Percentiles rank a stretch among this genome's conserved stretches.
Evolutionary conservation across 352 stramenopile species (phyloP).

Genomic region (Globisporangium cederbergense): DNA sequence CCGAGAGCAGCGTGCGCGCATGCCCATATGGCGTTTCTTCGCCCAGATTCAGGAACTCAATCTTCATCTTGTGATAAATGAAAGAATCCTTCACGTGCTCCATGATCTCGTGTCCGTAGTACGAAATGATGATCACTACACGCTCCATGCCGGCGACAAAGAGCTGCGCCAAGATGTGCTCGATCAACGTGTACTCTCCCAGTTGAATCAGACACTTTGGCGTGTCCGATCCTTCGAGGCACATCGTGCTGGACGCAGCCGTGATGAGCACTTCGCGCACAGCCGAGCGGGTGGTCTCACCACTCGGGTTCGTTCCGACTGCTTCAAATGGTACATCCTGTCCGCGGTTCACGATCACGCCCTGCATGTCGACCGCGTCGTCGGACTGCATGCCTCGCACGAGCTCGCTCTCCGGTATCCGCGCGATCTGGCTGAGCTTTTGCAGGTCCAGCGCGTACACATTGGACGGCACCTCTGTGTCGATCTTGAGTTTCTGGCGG

Average conservation of each 20-base stretch:
- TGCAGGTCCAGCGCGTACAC: conserved; percentile 71
- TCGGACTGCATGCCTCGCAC: conserved; percentile 71
- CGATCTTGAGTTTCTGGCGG: conserved; percentile 13
- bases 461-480: conserved; percentile 64
- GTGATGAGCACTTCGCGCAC: conserved; percentile 81
- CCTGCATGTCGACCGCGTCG: conserved; percentile 78
- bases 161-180: conserved; percentile 79
- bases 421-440: conserved; percentile 60
- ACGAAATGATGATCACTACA: conserved; percentile 84
- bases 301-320: conserved; percentile 49
- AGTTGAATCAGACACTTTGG: conserved; percentile 78
- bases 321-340: conserved; percentile 79
- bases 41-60: conserved; percentile 83
- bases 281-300: conserved; percentile 7
- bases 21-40: conserved; percentile 73
- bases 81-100: conserved; percentile 74
- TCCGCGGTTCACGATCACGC: conserved; percentile 71
- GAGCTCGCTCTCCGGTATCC: conserved; percentile 63
- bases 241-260: conserved; percentile 75
- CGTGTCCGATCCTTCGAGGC: conserved; percentile 70
- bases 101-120: conserved; percentile 80
- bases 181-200: conserved; percentile 74
- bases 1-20: conserved; percentile 71
- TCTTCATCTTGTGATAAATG: conserved; percentile 70
- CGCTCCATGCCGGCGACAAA: conserved; percentile 80